Base-by-base conservation (phyloP, 805 yeast genomes). In the Wickerhamomyces alni region DNA sequence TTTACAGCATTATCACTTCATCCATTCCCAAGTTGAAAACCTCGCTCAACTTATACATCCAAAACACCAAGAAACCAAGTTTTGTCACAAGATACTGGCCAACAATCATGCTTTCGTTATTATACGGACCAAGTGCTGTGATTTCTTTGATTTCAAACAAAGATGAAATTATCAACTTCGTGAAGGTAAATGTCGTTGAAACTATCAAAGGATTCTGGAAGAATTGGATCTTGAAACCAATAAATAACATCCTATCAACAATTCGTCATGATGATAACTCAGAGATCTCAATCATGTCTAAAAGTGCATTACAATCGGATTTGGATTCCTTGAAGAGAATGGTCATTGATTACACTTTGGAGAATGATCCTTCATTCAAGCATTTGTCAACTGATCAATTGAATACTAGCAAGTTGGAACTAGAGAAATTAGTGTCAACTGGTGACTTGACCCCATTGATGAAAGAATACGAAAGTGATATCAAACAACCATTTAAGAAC, bases 201-300 rank as follows among this genome's bases (percentile, higher is more conserved):
- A 81, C 94, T 0, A 52, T 69, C 1, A 53, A 55, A 22, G 87
- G 91, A 4, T 82, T 89, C 50, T 74, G 80, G 67, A 61, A 68
- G 25, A 87, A 89, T 57, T 91, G 99, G 98, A 72, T 91, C 4
- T 64, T 87, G 30, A 72, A 73, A 34, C 99, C 98, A 1, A 54
- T 85, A 16, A 65, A 67, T 31, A 80, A 84, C 50, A 80, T 91
- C 46, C 63, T 87, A 47, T 71, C 76, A 35, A 87, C 95, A 0
- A 80, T 91, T n/a, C 71, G 93, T 38, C 93, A 86, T 58, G 97
- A 89, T 55, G 82, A 83, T 13, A 67, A 70, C 28, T 75, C 82
- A 2, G 75, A 80, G 42, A 75, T 88, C 33, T 83, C 95, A 0
- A 74, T 88, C 17, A 79, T 86, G 62, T 78, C 91, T 3, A 82